A percentile compares a stretch with the other conserved stretches of the same genome.
phyloP scores from a whole-genome alignment of 305 asterid genomes.

The Striga hermonthica region DNA sequence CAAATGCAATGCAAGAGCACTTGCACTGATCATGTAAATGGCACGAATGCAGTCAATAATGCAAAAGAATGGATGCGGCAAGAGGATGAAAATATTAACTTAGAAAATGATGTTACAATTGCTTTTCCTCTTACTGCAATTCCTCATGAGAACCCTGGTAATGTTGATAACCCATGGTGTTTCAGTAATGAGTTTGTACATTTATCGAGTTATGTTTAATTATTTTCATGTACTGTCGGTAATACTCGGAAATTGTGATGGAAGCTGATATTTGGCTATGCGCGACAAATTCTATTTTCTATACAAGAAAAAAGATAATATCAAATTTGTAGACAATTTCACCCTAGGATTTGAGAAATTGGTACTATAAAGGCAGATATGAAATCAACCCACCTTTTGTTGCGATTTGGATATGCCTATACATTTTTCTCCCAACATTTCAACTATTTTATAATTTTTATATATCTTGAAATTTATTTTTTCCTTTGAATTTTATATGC shows the following conservation, averaged over 20 bases:
- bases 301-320: neutral
- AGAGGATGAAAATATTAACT: constrained; percentile 35
- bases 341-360: neutral
- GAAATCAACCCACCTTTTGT: too few relatives aligned
- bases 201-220: neutral
- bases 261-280: constrained; percentile 19
- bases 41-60: constrained; percentile 29
- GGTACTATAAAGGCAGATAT: too few relatives aligned
- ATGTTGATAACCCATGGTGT: constrained; percentile 20
- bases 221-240: neutral
- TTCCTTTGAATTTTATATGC: constrained; percentile 28
- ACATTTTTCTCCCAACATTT: neutral
- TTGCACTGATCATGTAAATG: constrained; percentile 32
- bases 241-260: neutral
- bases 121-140: constrained; percentile 50
- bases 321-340: neutral
- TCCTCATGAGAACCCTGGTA: constrained; percentile 51
- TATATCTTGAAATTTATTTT: constrained; percentile 12
- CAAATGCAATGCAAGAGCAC: constrained; percentile 38
- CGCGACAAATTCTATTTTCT: neutral
- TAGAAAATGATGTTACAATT: constrained; percentile 46
- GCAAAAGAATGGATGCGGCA: constrained; percentile 38
- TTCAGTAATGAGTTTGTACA: neutral
- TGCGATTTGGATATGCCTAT: neutral
- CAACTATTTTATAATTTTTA: neutral